phyloP scores from a whole-genome alignment of 2,329 filamentous ascomycete genomes.

The Fusarium nanum region DNA sequence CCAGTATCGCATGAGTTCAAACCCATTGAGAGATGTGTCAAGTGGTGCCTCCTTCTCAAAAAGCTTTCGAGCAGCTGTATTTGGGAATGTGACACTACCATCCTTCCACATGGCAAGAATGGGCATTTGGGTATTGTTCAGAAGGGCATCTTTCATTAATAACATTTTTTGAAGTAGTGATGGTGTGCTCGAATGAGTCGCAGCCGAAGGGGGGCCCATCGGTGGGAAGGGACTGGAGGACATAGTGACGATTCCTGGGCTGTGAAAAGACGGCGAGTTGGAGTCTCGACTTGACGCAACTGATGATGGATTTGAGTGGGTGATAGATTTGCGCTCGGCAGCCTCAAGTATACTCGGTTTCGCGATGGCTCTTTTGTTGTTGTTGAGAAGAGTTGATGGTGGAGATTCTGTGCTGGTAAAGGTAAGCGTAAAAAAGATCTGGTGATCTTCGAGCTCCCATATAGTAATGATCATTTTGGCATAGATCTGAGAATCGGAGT shows the following conservation, averaged over 20 bases:
- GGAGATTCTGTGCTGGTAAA: constrained; percentile 72
- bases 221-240: constrained; percentile 73
- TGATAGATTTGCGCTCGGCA: constrained; percentile 59
- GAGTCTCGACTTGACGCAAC: constrained; percentile 61
- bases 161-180: constrained; percentile 79
- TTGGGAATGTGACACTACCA: constrained; percentile 77
- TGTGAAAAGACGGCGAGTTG: constrained; percentile 59
- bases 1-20: constrained; percentile 70
- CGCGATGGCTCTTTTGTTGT: constrained; percentile 54
- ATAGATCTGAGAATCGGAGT: constrained; percentile 59
- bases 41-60: constrained; percentile 58
- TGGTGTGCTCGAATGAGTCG: constrained; percentile 66
- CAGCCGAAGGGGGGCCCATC: constrained; percentile 70
- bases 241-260: constrained; percentile 65
- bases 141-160: constrained; percentile 79
- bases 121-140: constrained; percentile 80
- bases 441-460: constrained; percentile 75
- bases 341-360: constrained; percentile 58
- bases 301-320: constrained; percentile 60
- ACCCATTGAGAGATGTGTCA: constrained; percentile 57
- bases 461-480: constrained; percentile 83
- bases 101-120: constrained; percentile 86
- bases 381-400: constrained; percentile 46
- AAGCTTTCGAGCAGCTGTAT: constrained; percentile 70
- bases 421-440: constrained; percentile 78